Base-by-base conservation (phyloP, 768 basidiomycete species). In the Lactarius vividus region DNA sequence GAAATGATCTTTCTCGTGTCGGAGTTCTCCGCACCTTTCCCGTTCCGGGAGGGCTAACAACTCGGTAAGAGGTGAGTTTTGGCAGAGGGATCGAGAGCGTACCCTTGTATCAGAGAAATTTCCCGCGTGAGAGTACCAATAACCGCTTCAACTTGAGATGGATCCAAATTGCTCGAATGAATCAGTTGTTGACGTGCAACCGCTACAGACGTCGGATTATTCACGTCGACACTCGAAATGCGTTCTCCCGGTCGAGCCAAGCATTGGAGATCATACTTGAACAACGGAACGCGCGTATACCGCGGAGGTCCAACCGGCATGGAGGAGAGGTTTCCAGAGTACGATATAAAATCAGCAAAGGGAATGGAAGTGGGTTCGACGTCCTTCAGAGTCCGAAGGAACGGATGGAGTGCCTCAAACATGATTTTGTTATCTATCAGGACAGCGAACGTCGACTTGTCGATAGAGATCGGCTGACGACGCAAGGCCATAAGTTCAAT, bases 21-120 rank as follows among this genome's bases (percentile, higher is more conserved):
- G 1, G n/a, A 10, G 46, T 10, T 28, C 2, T 5, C 35, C 63
- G 68, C 54, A 87, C 87, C 82, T 91, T 91, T 67, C 90, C 91
- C 0, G 90, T 91, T 1, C 90, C 91, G 2, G 90, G 91, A 31
- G 90, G 90, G 55, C 88, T 89, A 63, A 31, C 26, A 20, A 35
- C 15, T 52, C 33, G 8, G 31, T 7, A 20, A 20, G 58, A 10
- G 20, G 28, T 18, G 23, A 5, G 20, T 35, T 46, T 23, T 16
- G 15, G 26, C 4, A 31, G n/a, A 1, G 39, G 8, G 23, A 62
- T 35, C 23, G 31, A 62, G 3, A 26, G 59, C 77, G 46, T 61
- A 89, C 87, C 91, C 91, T 76, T 92, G 89, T 40, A 93, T 88
- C 56, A 92, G 74, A 0, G 83, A 78, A 0, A 92, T 73, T 69